These are phyloP conservation scores for Cucumis hystrix DNA, from an alignment of 306 rosid species.

Conservation along the genomic window DNA sequence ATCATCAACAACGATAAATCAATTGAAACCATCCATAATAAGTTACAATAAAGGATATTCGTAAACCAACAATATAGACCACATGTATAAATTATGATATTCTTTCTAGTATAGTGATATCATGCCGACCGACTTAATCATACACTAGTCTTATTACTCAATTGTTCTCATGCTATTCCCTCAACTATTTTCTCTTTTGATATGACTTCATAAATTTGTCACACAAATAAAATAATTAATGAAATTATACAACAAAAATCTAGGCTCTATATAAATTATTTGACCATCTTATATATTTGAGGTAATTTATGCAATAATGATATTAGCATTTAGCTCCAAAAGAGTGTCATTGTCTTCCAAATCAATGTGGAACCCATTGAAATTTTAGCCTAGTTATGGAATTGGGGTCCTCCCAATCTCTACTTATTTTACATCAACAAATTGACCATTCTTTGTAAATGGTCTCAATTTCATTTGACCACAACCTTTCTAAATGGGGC, in stretches of 20 bases:
- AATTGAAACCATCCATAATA: too few species aligned
- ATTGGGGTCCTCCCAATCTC: constrained; percentile 30
- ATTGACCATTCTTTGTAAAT: constrained; percentile 17
- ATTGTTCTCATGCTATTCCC: not conserved
- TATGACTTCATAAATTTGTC: not conserved
- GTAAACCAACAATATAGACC: too few species aligned
- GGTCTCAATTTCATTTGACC: constrained; percentile 21
- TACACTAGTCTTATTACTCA: not conserved
- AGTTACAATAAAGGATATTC: too few species aligned
- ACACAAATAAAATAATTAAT: not conserved
- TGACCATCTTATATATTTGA: not conserved
- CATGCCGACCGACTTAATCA: too few species aligned
- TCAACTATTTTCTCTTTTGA: not conserved
- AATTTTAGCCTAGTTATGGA: constrained; percentile 20
- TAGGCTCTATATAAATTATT: not conserved
- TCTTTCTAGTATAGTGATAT: too few species aligned
- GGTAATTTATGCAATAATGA: not conserved
- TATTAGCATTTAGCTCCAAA: not conserved
- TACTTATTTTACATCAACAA: not conserved
- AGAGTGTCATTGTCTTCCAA: constrained; percentile 17
- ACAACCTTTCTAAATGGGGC: constrained; percentile 5
- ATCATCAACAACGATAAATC: too few species aligned
- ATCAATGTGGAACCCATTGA: constrained; percentile 32
- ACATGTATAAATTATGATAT: too few species aligned
- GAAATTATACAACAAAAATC: not conserved